Evolutionary conservation across 768 basidiomycete genomes (phyloP).

Genomic region (Tulasnella sp.): DNA sequence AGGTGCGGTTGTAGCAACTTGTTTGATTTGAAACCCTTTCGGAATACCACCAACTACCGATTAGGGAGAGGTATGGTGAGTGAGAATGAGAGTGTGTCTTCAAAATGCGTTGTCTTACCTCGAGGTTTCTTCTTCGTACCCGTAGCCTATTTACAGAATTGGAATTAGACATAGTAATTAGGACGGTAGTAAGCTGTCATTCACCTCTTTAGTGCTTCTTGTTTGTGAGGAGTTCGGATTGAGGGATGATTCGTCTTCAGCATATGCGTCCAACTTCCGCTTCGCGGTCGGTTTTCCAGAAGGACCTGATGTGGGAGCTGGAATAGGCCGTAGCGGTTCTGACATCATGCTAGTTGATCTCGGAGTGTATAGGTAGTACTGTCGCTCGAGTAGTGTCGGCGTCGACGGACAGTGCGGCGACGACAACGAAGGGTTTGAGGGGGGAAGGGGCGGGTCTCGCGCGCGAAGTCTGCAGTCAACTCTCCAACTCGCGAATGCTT

Average conservation of each 20-base stretch:
- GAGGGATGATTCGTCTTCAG: background rate
- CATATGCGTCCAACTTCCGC: conserved; percentile 14
- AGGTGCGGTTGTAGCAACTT: background rate
- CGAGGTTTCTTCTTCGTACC: conserved; percentile 10
- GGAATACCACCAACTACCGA: conserved; percentile 13
- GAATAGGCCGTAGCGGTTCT: conserved; percentile 9
- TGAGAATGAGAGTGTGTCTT: background rate
- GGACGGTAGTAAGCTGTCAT: background rate
- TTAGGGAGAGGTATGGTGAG: background rate
- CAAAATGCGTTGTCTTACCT: background rate
- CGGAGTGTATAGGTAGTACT: background rate
- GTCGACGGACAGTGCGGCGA: background rate
- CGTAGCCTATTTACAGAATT: background rate
- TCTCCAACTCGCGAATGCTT: conserved; percentile 19
- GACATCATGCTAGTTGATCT: conserved; percentile 23
- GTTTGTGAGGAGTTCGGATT: background rate
- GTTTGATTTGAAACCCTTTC: conserved; percentile 19
- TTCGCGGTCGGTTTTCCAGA: conserved; percentile 8
- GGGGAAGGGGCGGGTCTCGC: conserved; percentile 3
- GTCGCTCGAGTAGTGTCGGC: background rate
- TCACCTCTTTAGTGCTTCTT: conserved; percentile 7
- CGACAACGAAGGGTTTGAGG: conserved; percentile 7
- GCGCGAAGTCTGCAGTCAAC: conserved; percentile 9
- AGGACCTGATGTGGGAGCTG: conserved; percentile 1
- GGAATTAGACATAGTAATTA: background rate